Evolutionary conservation across 75 land plant genomes (phyloP).

Genomic region (Pinus tabuliformis): DNA sequence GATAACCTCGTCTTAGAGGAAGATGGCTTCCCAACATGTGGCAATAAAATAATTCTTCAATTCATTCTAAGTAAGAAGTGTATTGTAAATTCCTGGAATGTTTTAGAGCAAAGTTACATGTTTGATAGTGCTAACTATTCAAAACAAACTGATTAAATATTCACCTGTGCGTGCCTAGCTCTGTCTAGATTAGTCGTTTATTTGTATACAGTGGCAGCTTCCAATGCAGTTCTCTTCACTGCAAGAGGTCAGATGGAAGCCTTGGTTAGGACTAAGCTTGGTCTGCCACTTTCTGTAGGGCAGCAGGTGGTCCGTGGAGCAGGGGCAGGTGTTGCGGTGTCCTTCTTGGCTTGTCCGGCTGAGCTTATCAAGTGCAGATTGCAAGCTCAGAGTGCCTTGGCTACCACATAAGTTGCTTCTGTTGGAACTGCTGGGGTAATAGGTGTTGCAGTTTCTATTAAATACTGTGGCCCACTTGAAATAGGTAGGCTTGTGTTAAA

Average conservation of each 20-base stretch:
- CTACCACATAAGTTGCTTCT: slow-evolving; percentile 28
- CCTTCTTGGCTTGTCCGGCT: slow-evolving; percentile 93
- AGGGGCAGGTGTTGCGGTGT: slow-evolving; percentile 94
- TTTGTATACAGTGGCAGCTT: slow-evolving; percentile 96
- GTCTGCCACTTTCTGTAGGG: slow-evolving; percentile 54
- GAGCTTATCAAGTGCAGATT: slow-evolving; percentile 94
- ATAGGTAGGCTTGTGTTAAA: slow-evolving; percentile 80
- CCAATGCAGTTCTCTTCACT: slow-evolving; percentile 91
- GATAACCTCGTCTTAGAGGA: too few relatives aligned
- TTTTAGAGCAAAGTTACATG: too few relatives aligned
- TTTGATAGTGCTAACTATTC: too few relatives aligned
- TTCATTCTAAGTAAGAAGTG: too few relatives aligned
- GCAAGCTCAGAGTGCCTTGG: slow-evolving; percentile 90
- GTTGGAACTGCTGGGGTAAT: slow-evolving; percentile 23
- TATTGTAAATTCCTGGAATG: too few relatives aligned
- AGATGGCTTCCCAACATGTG: too few relatives aligned
- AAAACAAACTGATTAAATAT: too few relatives aligned
- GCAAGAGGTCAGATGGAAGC: slow-evolving; percentile 97
- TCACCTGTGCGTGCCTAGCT: too few relatives aligned
- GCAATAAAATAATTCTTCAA: too few relatives aligned
- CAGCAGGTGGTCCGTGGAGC: slow-evolving; percentile 89
- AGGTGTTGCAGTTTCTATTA: slow-evolving; percentile 25
- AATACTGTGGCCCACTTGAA: slow-evolving; percentile 89
- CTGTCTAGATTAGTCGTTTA: too few relatives aligned
- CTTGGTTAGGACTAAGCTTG: slow-evolving; percentile 62